phyloP scores from a whole-genome alignment of 1,284 basidiomycete genomes.

The Ustilago trichophora region DNA sequence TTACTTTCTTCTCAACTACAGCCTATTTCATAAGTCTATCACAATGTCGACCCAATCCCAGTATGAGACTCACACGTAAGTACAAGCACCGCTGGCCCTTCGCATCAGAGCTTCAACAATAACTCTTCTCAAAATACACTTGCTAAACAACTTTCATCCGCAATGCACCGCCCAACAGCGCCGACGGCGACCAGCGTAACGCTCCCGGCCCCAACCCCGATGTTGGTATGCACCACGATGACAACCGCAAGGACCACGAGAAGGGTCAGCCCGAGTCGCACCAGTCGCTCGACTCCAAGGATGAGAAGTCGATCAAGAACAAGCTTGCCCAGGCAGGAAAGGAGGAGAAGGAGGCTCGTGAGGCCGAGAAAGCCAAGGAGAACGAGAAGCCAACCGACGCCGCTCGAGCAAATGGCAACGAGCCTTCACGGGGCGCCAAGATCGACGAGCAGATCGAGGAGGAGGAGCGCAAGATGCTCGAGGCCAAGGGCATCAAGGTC shows the following conservation, averaged over 20 bases:
- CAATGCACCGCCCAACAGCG: no score
- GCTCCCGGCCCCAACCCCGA: conserved; percentile 49
- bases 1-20: background rate
- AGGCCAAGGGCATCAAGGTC: conserved; percentile 54
- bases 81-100: background rate
- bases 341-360: conserved; percentile 49
- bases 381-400: conserved; percentile 45
- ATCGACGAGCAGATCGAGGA: conserved; percentile 73
- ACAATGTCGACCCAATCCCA: conserved; percentile 49
- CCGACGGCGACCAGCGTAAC: conserved; percentile 54
- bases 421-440: conserved; percentile 73
- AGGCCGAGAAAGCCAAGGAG: conserved; percentile 44
- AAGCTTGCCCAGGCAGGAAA: conserved; percentile 60
- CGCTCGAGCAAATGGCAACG: conserved; percentile 70
- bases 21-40: no score
- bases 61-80: conserved; percentile 49
- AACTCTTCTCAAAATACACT: no score
- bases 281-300: conserved; percentile 54
- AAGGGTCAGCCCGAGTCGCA: conserved; percentile 58
- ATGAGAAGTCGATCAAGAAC: conserved; percentile 62
- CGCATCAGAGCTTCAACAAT: no score
- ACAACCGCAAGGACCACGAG: conserved; percentile 56
- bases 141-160: no score
- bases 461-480: conserved; percentile 65
- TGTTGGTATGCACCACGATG: conserved; percentile 47